These are phyloP conservation scores for Phytophthora uliginosa DNA, from an alignment of 352 stramenopile genomes.

Conservation along the genomic window DNA sequence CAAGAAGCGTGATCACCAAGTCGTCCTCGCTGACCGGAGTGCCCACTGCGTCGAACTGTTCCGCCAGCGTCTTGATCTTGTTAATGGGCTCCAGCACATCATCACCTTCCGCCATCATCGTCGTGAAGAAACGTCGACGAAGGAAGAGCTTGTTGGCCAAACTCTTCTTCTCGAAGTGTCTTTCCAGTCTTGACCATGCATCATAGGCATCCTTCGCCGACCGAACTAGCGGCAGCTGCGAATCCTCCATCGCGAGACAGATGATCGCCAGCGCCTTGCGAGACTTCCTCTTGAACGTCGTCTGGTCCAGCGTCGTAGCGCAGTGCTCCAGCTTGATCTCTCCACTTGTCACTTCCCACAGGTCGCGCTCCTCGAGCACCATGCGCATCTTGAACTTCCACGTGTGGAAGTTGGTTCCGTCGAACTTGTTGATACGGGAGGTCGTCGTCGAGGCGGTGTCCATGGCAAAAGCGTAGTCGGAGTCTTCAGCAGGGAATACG, in stretches of 20 bases:
- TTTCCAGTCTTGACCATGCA: constrained; percentile 31
- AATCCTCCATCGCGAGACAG: constrained; percentile 31
- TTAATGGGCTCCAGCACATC: constrained; percentile 28
- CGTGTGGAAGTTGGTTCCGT: constrained; percentile 28
- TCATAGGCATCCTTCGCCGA: constrained; percentile 18
- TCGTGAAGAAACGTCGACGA: constrained; percentile 33
- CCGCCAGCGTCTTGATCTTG: constrained; percentile 22
- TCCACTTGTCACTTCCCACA: constrained; percentile 32
- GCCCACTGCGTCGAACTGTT: constrained; percentile 21
- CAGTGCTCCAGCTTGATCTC: constrained; percentile 29
- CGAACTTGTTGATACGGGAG: constrained; percentile 7
- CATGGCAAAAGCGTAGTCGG: constrained; percentile 23
- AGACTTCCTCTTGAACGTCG: constrained; percentile 4
- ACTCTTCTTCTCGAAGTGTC: constrained; percentile 35
- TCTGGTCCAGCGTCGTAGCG: constrained; percentile 5
- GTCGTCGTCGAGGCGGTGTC: constrained; percentile 9
- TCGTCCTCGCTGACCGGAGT: constrained; percentile 26
- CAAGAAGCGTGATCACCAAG: constrained; percentile 31
- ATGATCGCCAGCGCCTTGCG: constrained; percentile 22
- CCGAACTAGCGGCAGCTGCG: constrained; percentile 27
- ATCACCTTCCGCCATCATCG: constrained; percentile 32
- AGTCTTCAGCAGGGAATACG: constrained; percentile 13
- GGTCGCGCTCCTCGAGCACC: constrained; percentile 36
- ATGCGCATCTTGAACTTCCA: constrained; percentile 43
- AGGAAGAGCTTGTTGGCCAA: constrained; percentile 36